Evolutionary conservation across 2,329 filamentous ascomycete species (phyloP), one percentile per base, ranked within the genome.

Genomic region (Botryotinia convoluta): DNA sequence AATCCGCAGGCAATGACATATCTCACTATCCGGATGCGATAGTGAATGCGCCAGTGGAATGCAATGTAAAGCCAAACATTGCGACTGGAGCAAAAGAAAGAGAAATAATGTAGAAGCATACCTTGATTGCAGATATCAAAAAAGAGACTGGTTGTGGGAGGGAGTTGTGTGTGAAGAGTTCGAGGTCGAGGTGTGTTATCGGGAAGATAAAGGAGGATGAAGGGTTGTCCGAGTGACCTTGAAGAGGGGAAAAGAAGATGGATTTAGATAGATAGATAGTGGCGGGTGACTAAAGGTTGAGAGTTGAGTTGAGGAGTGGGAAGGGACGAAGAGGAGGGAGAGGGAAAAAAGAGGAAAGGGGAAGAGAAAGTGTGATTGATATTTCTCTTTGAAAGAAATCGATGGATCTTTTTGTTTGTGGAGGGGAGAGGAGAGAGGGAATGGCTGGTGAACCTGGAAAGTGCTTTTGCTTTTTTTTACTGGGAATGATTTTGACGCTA

Each of bases 251-350:
- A 60, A 18, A 57, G 51, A 29, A 57, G 51, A 57, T 57, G 51
- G 51, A 57, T 29, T 69, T 51, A 62, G 48, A 63, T 61, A 62
- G 48, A 63, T 61, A 62, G 68, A 69, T 75, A 48, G 74, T 72
- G 57, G 73, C 60, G 72, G 54, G 42, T 59, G 45, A 57, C 59
- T 57, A 64, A 64, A 71, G 68, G 74, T 62, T 72, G 73, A 72
- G 69, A 71, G 73, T 75, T 65, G 75, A 73, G 74, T 73, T 72
- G 76, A 64, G 75, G 73, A 68, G 62, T 74, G 67, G 76, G 75
- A 71, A 68, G 72, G 45, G 71, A 59, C 59, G 61, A 71, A 72
- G 73, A 68, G 62, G 72, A 48, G 61, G 65, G 59, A 60, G 67
- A 68, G 72, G 64, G n/a, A n/a, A 65, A 64, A 61, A 74, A 71